phyloP scores from a whole-genome alignment of 768 basidiomycete species.

The Mycena latifolia region DNA sequence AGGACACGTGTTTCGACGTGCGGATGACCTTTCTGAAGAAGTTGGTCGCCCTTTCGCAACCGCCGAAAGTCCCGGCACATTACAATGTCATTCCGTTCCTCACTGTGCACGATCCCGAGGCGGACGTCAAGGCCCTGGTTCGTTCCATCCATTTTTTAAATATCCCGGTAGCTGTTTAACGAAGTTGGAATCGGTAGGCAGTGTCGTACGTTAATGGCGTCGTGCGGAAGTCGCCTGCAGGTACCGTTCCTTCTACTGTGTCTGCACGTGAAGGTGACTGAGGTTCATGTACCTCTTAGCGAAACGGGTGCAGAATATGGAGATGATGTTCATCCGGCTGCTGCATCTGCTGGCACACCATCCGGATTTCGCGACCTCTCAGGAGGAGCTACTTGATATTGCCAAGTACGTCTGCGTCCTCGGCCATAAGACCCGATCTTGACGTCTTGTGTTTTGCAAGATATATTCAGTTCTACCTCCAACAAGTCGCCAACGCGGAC shows the following conservation, averaged over 20 bases:
- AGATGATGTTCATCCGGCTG: conserved; percentile 87
- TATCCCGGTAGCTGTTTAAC: conserved; percentile 8
- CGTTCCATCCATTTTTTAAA: conserved; percentile 32
- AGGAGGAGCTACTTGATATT: conserved; percentile 81
- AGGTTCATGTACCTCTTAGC: conserved; percentile 49
- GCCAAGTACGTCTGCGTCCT: conserved; percentile 72
- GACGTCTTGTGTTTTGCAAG: conserved; percentile 52
- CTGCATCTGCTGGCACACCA: conserved; percentile 94
- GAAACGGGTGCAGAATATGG: conserved; percentile 74
- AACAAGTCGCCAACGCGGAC: conserved; percentile 80
- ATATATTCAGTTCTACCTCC: conserved; percentile 91
- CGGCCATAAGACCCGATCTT: background rate
- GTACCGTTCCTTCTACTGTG: conserved; percentile 44
- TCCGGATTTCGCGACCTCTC: conserved; percentile 84
- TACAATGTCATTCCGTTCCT: conserved; percentile 92
- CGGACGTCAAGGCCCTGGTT: conserved; percentile 79
- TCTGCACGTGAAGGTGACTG: background rate
- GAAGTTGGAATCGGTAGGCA: conserved; percentile 54
- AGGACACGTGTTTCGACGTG: conserved; percentile 94
- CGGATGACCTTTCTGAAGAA: conserved; percentile 85
- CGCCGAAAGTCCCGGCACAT: conserved; percentile 72
- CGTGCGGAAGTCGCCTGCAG: conserved; percentile 59
- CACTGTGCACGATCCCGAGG: conserved; percentile 91
- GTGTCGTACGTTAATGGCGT: conserved; percentile 65
- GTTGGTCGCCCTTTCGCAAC: conserved; percentile 71